Evolutionary conservation across 73 alveolate species (phyloP), one percentile per base, ranked within the genome.

Genomic region (Diophrys sp.): DNA sequence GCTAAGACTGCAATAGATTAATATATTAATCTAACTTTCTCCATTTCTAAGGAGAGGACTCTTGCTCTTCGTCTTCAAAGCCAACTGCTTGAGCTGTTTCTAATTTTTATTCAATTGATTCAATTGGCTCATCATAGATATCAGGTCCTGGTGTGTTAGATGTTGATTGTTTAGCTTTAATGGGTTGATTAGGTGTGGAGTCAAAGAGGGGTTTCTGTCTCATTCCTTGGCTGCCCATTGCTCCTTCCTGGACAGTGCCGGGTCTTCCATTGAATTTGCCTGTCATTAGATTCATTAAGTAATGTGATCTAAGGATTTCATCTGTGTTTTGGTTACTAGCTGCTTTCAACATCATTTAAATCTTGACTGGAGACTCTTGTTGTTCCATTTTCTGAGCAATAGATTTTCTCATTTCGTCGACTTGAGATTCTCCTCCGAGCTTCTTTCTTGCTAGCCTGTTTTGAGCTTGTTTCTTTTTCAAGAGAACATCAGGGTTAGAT

Each of bases 1-100:
- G 89, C 75, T 86, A 67, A 54, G 71, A 77, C 34, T 86, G 55
- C n/a, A 86, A 71, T 29, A 86, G 53, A 24, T 80, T 74, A 23
- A 86, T 86, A 29, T 56, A 62, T 29, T 73, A 73, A 30, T 83
- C 91, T 28, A 83, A 33, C 53, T 75, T 82, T 33, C 54, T 55
- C 87, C 83, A 33, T 69, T 70, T 54, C n/a, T n/a, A n/a, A n/a
- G n/a, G n/a, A n/a, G n/a, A n/a, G n/a, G n/a, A n/a, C n/a, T n/a
- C n/a, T 31, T 24, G 33, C 2, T 69, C 76, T 34, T 74, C 67
- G 0, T 29, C 53, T 23, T 68, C 56, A 24, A 2, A 29, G 27
- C 31, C 57, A 62, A 73, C 62, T 32, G 55, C 29, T 82, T 31
- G n/a, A 14, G 18, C 67, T 24, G 23, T 14, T 75, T 32, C 34